These are phyloP conservation scores for Candida palmyrensis DNA, from an alignment of 805 yeast species.

Conservation along the genomic window DNA sequence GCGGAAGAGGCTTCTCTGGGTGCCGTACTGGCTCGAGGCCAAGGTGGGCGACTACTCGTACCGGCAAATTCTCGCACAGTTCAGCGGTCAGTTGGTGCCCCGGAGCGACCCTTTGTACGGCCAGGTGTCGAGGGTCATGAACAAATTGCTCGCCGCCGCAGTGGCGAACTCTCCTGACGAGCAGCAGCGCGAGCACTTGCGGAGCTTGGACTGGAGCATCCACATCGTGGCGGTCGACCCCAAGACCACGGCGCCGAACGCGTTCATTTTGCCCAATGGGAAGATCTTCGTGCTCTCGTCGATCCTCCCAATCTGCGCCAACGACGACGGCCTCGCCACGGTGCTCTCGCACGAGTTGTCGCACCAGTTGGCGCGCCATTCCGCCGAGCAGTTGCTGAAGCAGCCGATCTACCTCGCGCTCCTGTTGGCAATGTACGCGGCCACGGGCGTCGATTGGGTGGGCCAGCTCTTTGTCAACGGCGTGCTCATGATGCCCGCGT, in stretches of 20 bases:
- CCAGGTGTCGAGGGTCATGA: constrained; percentile 59
- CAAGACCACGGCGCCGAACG: constrained; percentile 81
- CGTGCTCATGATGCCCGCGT: constrained; percentile 71
- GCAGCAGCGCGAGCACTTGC: constrained; percentile 30
- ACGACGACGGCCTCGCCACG: constrained; percentile 93
- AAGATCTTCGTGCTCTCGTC: constrained; percentile 85
- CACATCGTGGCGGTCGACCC: constrained; percentile 63
- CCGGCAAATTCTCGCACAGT: constrained; percentile 52
- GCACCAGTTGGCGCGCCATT: constrained; percentile 90
- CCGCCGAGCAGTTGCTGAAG: constrained; percentile 74
- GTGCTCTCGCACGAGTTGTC: constrained; percentile 91
- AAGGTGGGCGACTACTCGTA: constrained; percentile 63
- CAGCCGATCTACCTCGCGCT: constrained; percentile 64
- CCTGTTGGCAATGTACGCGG: constrained; percentile 47
- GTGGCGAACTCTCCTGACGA: constrained; percentile 29
- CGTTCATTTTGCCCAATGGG: constrained; percentile 94
- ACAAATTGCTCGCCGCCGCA: constrained; percentile 57
- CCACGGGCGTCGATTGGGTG: constrained; percentile 56
- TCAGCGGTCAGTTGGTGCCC: constrained; percentile 52
- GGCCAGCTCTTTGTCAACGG: constrained; percentile 51
- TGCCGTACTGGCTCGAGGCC: constrained; percentile 60
- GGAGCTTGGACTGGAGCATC: constrained; percentile 63
- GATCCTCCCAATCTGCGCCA: constrained; percentile 69
- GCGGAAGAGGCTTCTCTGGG: constrained; percentile 65
- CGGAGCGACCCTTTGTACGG: constrained; percentile 52